Conservation (phyloP, 176 grass and related monocot species). For the Cocos nucifera region DNA sequence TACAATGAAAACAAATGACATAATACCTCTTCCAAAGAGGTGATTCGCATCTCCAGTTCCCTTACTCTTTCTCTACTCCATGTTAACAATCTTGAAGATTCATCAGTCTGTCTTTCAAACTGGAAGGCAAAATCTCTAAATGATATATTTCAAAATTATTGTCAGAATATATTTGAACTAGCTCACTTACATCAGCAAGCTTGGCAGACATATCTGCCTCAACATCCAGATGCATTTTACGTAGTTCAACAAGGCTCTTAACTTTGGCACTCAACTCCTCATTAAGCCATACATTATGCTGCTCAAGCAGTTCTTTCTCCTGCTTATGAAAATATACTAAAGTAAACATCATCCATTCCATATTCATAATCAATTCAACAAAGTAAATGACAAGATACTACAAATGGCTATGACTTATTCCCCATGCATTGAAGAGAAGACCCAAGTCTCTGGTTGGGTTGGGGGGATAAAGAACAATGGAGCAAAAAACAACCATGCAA, state of each 20-base stretch:
- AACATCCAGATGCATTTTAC: conserved; percentile 65
- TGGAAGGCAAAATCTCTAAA: conserved; percentile 24
- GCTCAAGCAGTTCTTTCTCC: conserved; percentile 90
- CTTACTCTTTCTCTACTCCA: conserved; percentile 46
- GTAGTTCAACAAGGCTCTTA: conserved; percentile 42
- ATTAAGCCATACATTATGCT: conserved; percentile 72
- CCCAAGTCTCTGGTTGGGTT: too few species aligned
- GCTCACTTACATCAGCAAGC: conserved; percentile 51
- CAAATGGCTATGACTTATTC: too few species aligned
- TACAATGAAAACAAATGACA: conserved; percentile 1
- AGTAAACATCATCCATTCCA: background rate
- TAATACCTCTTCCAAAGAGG: conserved; percentile 74
- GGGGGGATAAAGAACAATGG: too few species aligned
- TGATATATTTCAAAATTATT: background rate
- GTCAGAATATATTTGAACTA: conserved; percentile 8
- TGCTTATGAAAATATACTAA: conserved; percentile 28
- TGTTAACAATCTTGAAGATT: conserved; percentile 57
- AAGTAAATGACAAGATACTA: too few species aligned
- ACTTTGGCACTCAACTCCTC: conserved; percentile 72
- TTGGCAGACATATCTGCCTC: conserved; percentile 72
- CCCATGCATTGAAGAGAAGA: too few species aligned
- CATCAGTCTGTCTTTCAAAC: conserved; percentile 81
- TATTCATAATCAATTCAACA: background rate
- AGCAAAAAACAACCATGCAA: too few species aligned
- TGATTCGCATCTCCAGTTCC: conserved; percentile 69